Conservation (phyloP, 2,329 filamentous ascomycete species). For the Stromatinia cepivora region DNA sequence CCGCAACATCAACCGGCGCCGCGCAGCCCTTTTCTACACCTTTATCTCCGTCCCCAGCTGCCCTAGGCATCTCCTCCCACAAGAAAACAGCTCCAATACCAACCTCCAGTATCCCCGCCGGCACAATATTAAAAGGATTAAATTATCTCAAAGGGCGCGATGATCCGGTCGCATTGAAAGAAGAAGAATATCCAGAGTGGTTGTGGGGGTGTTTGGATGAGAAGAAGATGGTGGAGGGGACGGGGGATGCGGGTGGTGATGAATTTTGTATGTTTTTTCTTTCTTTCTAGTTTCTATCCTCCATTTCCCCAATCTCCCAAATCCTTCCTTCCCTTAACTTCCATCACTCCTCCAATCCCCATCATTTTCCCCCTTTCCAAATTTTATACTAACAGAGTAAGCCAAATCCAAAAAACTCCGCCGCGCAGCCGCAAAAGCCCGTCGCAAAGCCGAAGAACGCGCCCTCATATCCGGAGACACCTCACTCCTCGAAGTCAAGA, state of each 20-base stretch:
- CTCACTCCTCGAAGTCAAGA: slow-evolving; percentile 63
- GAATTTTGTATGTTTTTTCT: slow-evolving; percentile 68
- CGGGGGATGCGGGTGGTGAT: slow-evolving; percentile 58
- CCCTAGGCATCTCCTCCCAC: slow-evolving; percentile 9
- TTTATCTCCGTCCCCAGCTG: slow-evolving; percentile 35
- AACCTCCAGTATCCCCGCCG: slow-evolving; percentile 49
- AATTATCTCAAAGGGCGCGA: slow-evolving; percentile 74
- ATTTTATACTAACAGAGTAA: slow-evolving; percentile 41
- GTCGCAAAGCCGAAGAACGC: slow-evolving; percentile 56
- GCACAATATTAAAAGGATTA: slow-evolving; percentile 70
- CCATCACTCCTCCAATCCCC: too few relatives aligned
- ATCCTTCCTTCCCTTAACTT: too few relatives aligned
- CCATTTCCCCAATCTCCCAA: neutral
- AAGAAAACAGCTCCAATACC: slow-evolving; percentile 25
- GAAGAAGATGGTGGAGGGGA: slow-evolving; percentile 50
- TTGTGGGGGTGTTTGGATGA: slow-evolving; percentile 71
- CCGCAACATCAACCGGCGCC: slow-evolving; percentile 36
- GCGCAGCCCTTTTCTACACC: slow-evolving; percentile 42
- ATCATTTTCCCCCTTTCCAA: neutral
- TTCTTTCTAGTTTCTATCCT: neutral
- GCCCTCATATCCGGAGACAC: slow-evolving; percentile 66
- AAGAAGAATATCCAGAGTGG: slow-evolving; percentile 79
- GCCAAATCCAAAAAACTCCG: slow-evolving; percentile 86
- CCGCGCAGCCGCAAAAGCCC: slow-evolving; percentile 66
- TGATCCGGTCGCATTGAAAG: slow-evolving; percentile 72